A percentile compares a stretch with the other conserved stretches of the same genome.
Conservation (phyloP, 768 basidiomycete species). For the Suillus luteus region DNA sequence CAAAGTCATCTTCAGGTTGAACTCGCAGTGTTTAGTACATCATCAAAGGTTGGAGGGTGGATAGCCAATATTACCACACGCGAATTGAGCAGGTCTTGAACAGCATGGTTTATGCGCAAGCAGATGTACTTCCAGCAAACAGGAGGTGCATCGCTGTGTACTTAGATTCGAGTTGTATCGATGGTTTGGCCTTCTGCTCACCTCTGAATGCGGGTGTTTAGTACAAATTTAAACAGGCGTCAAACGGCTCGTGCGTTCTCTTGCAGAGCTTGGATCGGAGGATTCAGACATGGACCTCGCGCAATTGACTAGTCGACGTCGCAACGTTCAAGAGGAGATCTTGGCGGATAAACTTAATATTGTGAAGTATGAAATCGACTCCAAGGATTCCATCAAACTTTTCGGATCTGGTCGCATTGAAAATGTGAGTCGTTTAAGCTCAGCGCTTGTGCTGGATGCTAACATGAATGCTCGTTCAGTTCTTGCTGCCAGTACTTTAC, state of each 20-base stretch:
- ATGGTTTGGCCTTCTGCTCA: background rate
- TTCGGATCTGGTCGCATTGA: conserved; percentile 38
- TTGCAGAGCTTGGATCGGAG: conserved; percentile 20
- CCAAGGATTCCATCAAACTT: conserved; percentile 29
- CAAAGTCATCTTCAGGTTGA: conserved; percentile 20
- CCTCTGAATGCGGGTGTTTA: too few species aligned
- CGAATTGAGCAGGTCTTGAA: conserved; percentile 2
- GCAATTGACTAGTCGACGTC: background rate
- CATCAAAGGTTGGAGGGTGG: background rate
- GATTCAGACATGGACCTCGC: conserved; percentile 25
- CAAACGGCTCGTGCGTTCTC: background rate
- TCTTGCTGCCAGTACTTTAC: conserved; percentile 38
- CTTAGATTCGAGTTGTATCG: conserved; percentile 15
- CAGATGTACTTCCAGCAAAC: conserved; percentile 6
- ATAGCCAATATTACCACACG: background rate
- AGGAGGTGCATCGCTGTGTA: conserved; percentile 27
- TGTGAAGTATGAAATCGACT: conserved; percentile 36
- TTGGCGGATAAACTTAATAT: conserved; percentile 30
- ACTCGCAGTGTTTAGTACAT: conserved; percentile 19
- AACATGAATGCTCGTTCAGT: conserved; percentile 22
- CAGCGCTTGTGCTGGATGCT: background rate
- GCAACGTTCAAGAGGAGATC: conserved; percentile 26
- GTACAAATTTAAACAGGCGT: background rate
- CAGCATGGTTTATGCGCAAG: conserved; percentile 22
- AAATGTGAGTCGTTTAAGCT: conserved; percentile 23